Evolutionary conservation across 2,329 filamentous ascomycete genomes (phyloP).

Genomic region (Boeremia exigua): DNA sequence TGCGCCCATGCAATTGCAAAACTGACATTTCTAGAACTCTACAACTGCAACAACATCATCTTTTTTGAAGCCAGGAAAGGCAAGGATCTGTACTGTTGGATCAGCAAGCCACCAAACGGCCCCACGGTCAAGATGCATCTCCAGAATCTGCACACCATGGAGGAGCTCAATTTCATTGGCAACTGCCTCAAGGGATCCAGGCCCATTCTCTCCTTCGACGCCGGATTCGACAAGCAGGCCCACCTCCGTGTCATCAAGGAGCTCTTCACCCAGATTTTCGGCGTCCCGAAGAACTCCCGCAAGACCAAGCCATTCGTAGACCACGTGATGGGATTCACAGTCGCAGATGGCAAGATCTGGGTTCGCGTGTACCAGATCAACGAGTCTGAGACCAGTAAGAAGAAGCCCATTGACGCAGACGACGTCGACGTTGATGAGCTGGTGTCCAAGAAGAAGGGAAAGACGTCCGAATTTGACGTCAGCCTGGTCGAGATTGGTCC

Average conservation of each 20-base stretch:
- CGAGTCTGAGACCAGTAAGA: constrained; percentile 72
- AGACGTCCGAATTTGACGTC: constrained; percentile 71
- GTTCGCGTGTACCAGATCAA: constrained; percentile 92
- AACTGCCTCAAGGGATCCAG: constrained; percentile 95
- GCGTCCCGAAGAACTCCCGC: constrained; percentile 84
- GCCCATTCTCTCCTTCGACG: constrained; percentile 90
- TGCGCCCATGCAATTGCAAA: background rate
- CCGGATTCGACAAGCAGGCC: constrained; percentile 79
- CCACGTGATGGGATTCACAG: constrained; percentile 89
- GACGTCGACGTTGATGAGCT: constrained; percentile 43
- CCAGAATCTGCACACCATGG: constrained; percentile 93
- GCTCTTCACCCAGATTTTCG: constrained; percentile 87
- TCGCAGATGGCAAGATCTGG: constrained; percentile 95
- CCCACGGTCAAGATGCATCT: constrained; percentile 78
- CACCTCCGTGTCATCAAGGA: constrained; percentile 87
- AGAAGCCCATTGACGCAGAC: constrained; percentile 49
- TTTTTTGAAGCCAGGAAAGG: constrained; percentile 96
- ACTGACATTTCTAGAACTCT: constrained; percentile 62
- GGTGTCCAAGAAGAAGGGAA: constrained; percentile 53
- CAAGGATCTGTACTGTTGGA: constrained; percentile 93
- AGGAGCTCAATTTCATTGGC: constrained; percentile 93
- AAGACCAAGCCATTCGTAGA: constrained; percentile 97
- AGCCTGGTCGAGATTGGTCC: constrained; percentile 92
- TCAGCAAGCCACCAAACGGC: constrained; percentile 87
- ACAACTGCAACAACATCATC: constrained; percentile 92